Percentiles rank a stretch among this genome's conserved stretches.
These are phyloP conservation scores for Pyrus communis DNA, from an alignment of 306 rosid species.

Conservation along the genomic window DNA sequence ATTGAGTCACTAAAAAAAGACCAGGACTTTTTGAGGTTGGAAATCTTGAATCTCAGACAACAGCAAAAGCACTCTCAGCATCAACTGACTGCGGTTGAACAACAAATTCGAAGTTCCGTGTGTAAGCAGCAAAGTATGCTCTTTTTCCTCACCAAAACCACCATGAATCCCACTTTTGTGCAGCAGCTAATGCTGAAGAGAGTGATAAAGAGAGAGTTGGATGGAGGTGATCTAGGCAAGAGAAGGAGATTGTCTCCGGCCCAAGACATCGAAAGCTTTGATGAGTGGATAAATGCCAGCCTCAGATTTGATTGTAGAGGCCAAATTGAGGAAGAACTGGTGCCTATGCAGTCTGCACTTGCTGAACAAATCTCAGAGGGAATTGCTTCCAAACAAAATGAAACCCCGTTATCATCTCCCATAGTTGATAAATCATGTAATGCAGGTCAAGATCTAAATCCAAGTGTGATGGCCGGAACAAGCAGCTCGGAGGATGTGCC, in stretches of 20 bases:
- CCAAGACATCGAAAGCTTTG: constrained; percentile 20
- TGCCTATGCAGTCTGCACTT: constrained; percentile 31
- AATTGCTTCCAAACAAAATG: constrained; percentile 5
- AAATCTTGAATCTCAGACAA: constrained; percentile 58
- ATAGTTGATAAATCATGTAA: constrained; percentile 24
- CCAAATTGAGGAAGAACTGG: constrained; percentile 23
- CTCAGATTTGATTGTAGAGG: constrained; percentile 18
- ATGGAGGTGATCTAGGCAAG: constrained; percentile 37
- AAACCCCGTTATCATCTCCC: constrained; percentile 11
- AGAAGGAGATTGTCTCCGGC: constrained; percentile 43
- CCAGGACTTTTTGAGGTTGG: constrained; percentile 45
- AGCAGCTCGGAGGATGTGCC: constrained; percentile 10
- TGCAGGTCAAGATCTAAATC: constrained; percentile 15
- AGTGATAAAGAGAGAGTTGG: constrained; percentile 35
- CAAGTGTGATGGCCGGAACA: constrained; percentile 3
- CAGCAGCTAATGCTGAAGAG: constrained; percentile 44
- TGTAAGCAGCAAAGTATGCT: constrained; percentile 56
- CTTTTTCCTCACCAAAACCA: constrained; percentile 47
- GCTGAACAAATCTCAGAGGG: constrained; percentile 27
- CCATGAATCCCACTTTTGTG: constrained; percentile 31
- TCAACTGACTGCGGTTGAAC: constrained; percentile 40
- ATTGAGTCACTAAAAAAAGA: constrained; percentile 57
- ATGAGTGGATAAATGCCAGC: constrained; percentile 3
- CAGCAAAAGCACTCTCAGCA: constrained; percentile 45
- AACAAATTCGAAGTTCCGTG: constrained; percentile 43